Conservation (phyloP, 2,329 filamentous ascomycete species). For the Fusarium longipes region DNA sequence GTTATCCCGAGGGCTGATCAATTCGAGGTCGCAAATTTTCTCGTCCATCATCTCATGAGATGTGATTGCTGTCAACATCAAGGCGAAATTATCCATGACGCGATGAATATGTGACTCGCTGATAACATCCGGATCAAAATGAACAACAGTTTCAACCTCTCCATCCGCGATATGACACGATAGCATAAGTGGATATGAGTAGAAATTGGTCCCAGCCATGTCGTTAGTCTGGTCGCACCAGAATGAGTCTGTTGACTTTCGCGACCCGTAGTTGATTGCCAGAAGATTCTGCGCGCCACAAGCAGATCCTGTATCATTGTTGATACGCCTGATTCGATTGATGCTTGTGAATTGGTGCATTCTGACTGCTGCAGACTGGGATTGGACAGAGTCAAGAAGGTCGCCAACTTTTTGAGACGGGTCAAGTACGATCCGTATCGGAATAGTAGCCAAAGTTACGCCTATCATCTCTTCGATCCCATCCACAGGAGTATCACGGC, state of each 20-base stretch:
- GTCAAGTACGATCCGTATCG: conserved; percentile 8
- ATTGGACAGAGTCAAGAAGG: conserved; percentile 25
- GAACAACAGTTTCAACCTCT: conserved; percentile 35
- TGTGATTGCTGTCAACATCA: conserved; percentile 15
- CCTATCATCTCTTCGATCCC: conserved; percentile 39
- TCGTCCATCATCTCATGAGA: neutral
- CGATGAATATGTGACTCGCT: conserved; percentile 22
- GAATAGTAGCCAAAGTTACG: conserved; percentile 38
- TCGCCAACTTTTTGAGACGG: conserved; percentile 3
- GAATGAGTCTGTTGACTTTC: conserved; percentile 13
- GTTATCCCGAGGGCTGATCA: conserved; percentile 8
- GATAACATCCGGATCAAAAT: conserved; percentile 32
- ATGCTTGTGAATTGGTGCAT: conserved; percentile 30
- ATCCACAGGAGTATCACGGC: conserved; percentile 36
- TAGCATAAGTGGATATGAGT: conserved; percentile 42
- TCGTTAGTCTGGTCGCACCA: conserved; percentile 37
- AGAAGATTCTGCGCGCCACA: conserved; percentile 40
- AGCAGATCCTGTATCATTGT: conserved; percentile 25
- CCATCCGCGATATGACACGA: conserved; percentile 35
- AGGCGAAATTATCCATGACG: conserved; percentile 35
- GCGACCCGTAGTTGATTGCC: conserved; percentile 33
- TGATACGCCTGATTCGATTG: conserved; percentile 34
- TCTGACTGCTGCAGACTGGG: conserved; percentile 23
- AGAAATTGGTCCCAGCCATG: conserved; percentile 44
- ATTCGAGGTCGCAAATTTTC: neutral